These are phyloP conservation scores for Termitomyces sp. DNA, from an alignment of 768 basidiomycete species.

Conservation along the genomic window DNA sequence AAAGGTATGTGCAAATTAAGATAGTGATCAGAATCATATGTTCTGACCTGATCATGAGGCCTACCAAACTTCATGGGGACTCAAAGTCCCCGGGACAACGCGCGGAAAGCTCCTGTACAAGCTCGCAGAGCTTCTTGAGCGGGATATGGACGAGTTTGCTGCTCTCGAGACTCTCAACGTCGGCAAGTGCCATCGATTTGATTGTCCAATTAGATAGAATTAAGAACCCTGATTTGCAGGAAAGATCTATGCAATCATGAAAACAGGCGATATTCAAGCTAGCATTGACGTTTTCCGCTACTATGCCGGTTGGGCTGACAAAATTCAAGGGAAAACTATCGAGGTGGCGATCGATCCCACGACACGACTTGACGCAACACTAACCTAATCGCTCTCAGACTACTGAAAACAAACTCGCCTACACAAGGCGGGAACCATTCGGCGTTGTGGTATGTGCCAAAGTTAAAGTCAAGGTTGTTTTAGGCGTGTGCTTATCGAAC, in stretches of 20 bases:
- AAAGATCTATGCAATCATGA: conserved; percentile 51
- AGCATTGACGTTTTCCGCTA: conserved; percentile 57
- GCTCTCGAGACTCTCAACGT: conserved; percentile 25
- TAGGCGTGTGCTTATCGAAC: background rate
- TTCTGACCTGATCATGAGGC: conserved; percentile 20
- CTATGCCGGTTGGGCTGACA: conserved; percentile 88
- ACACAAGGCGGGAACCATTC: conserved; percentile 50
- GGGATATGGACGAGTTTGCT: conserved; percentile 26
- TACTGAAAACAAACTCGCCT: conserved; percentile 24
- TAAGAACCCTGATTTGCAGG: conserved; percentile 27
- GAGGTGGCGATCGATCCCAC: conserved; percentile 30
- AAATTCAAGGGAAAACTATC: conserved; percentile 67
- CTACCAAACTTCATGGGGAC: conserved; percentile 62
- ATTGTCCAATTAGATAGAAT: background rate
- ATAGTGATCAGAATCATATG: background rate
- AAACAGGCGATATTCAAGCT: conserved; percentile 42
- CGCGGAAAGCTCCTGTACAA: conserved; percentile 29
- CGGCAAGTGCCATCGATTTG: conserved; percentile 14
- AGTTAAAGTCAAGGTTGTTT: background rate
- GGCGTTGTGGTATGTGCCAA: conserved; percentile 37
- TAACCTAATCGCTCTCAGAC: conserved; percentile 16
- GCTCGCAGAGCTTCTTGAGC: conserved; percentile 28
- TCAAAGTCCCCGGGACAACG: conserved; percentile 43
- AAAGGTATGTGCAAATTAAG: conserved; percentile 27
- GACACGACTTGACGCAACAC: too few relatives aligned